Conservation (phyloP, 2,329 filamentous ascomycete genomes). For the Xylariaceae sp. region DNA sequence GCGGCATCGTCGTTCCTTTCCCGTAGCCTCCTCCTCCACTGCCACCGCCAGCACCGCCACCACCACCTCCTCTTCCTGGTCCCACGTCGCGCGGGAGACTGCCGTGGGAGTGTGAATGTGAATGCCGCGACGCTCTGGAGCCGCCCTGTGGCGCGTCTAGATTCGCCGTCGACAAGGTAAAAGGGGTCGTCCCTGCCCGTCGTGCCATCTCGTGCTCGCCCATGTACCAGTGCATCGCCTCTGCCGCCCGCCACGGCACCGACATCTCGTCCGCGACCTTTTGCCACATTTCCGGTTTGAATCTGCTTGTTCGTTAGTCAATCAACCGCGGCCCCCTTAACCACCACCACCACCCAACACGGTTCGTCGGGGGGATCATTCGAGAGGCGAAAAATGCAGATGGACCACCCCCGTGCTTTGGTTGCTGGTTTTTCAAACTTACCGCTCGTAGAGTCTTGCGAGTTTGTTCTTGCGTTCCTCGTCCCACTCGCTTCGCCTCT, state of each 20-base stretch:
- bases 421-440: too few relatives aligned
- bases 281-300: conserved; percentile 97
- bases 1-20: conserved; percentile 28
- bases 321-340: background rate
- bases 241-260: conserved; percentile 91
- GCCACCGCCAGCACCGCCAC: too few relatives aligned
- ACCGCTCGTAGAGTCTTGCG: conserved; percentile 93
- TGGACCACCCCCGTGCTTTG: too few relatives aligned
- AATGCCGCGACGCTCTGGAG: conserved; percentile 43
- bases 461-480: conserved; percentile 98
- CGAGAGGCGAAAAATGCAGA: conserved; percentile 8
- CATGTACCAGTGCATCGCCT: conserved; percentile 98
- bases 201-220: conserved; percentile 93
- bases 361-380: background rate
- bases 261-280: conserved; percentile 94
- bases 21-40: conserved; percentile 48
- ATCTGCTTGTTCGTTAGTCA: conserved; percentile 58
- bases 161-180: conserved; percentile 66
- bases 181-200: conserved; percentile 86
- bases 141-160: conserved; percentile 46
- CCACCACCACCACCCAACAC: too few relatives aligned
- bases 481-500: conserved; percentile 91
- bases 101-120: conserved; percentile 51
- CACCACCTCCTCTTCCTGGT: conserved; percentile 46
- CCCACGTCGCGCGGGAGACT: conserved; percentile 48